Evolutionary conservation across 208 protist genomes (phyloP), one percentile per base, ranked within the genome.

Genomic region (Strigomonas culicis): DNA sequence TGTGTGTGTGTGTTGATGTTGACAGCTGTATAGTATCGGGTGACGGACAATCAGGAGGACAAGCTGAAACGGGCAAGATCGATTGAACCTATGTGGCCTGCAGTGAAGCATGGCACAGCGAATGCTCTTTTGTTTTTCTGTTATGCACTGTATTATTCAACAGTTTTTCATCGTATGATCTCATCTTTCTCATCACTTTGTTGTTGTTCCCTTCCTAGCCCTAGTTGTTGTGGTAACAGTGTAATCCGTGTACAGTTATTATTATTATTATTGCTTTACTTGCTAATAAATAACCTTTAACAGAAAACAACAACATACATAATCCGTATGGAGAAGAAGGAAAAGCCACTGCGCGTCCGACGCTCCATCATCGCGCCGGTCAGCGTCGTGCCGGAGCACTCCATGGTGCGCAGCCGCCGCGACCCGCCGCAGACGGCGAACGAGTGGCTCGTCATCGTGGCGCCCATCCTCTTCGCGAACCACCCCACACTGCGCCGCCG

Each of bases 381-480:
- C 55, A 25, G 28, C 24, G 30, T 15, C 10, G 55, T 59, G 19
- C 31, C 31, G 55, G 55, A 59, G 25, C 19, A 22, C 30, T 7
- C 34, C 13, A 17, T 25, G 30, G 41, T 21, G 30, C 7, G 13
- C 31, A 43, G 30, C 24, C 4, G 8, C 19, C 55, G 34, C 19
- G 7, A 6, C 17, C 55, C 31, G 7, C 55, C 55, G 2, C 19
- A 25, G 4, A 59, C 3, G 2, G 55, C 30, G 4, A 30, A 4
- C 30, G 55, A 59, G 55, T 59, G 55, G 55, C 13, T 59, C 8
- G 11, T 21, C 19, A 31, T 59, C 30, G 55, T 59, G 13, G 21
- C 55, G 17, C 55, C 55, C 4, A 28, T 46, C 11, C 27, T 73
- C 7, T 55, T 59, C 15, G 52, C 66, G 19, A 60, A 63, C 47